Evolutionary conservation across 148 eudicot species (phyloP), one percentile per base, ranked within the genome.

Genomic region (Mesembryanthemum crystallinum): DNA sequence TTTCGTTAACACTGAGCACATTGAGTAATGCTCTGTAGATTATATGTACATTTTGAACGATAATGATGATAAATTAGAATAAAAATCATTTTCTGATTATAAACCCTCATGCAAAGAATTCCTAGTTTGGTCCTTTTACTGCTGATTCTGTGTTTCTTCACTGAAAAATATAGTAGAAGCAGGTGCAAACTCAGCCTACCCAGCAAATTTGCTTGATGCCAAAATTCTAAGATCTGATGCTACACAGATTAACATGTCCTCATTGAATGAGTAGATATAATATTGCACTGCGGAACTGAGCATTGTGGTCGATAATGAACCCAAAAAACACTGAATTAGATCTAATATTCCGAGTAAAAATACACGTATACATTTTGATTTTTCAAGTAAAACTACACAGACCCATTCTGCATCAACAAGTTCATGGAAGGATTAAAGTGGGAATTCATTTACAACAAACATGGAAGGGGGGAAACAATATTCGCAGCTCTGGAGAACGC

Each of bases 381-480:
- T 52, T 20, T 11, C 9, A 5, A 33, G 20, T 7, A 35, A 60
- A 64, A 17, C 23, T 25, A 61, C 4, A 27, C 45, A 12, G 64
- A 11, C 25, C 21, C 20, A 20, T 33, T 51, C 0, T 17, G 43
- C 49, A 29, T 54, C 45, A 17, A 29, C 3, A 28, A 69, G 13
- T 29, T 49, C 45, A 21, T 58, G 25, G 49, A 73, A 49, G 25
- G 39, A 71, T 25, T 11, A 32, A 32, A 30, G 12, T 68, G 21
- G 71, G 45, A 74, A 35, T 68, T 43, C 67, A 55, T 23, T 10
- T 47, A 24, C 74, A 75, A 43, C 37, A 52, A 17, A 6, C 8
- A 64, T 8, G 57, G 23, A 70, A 15, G 14, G 13, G 17, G 59
- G 20, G n/a, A 47, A 29, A 20, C 35, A 35, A 52, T 45, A 7